Evolutionary conservation across 2,329 filamentous ascomycete genomes (phyloP).

Genomic region (Gremmenia infestans): DNA sequence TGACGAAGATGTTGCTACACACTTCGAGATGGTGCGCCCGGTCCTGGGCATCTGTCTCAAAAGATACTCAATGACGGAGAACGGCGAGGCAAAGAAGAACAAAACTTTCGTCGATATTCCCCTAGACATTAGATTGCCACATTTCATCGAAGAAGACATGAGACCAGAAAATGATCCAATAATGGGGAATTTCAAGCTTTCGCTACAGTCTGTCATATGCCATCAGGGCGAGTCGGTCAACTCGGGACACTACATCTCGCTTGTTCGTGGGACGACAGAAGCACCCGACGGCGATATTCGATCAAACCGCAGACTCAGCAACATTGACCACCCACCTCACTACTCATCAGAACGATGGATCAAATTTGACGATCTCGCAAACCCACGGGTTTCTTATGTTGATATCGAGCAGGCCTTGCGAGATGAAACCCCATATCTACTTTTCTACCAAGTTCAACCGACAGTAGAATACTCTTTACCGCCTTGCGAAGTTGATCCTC

Average conservation of each 20-base stretch:
- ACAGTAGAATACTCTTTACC: conserved; percentile 54
- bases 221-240: conserved; percentile 82
- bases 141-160: conserved; percentile 80
- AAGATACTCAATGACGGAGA: conserved; percentile 71
- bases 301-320: conserved; percentile 41
- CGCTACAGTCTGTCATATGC: conserved; percentile 86
- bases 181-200: conserved; percentile 87
- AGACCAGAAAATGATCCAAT: conserved; percentile 57
- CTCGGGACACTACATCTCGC: conserved; percentile 86
- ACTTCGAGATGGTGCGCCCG: conserved; percentile 77
- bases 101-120: conserved; percentile 90
- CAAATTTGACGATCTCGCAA: conserved; percentile 80
- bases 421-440: conserved; percentile 86
- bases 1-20: conserved; percentile 79
- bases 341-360: conserved; percentile 79
- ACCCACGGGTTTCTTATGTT: conserved; percentile 69
- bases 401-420: conserved; percentile 71
- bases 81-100: conserved; percentile 64
- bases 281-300: conserved; percentile 54
- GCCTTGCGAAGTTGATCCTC: conserved; percentile 42
- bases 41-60: conserved; percentile 92
- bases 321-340: conserved; percentile 48
- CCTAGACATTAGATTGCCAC: conserved; percentile 73
- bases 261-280: conserved; percentile 69
- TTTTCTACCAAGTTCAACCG: conserved; percentile 93